Evolutionary conservation across 2,329 filamentous ascomycete species (phyloP).

Genomic region (Neopestalotiopsis rosae): DNA sequence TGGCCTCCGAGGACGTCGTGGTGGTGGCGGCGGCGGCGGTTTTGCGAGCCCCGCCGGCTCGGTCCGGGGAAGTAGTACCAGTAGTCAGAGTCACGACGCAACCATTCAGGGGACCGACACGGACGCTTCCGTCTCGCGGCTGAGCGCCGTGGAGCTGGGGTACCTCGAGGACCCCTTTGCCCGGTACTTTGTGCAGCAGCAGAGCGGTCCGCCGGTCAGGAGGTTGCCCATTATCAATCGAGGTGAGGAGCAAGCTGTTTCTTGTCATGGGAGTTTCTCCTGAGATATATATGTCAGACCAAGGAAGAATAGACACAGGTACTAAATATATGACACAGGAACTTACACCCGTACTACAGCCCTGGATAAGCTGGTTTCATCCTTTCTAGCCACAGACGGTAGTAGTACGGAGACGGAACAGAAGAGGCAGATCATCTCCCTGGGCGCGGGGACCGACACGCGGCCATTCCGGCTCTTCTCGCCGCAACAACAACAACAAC

Average conservation of each 20-base stretch:
- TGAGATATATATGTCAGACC: background rate
- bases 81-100: constrained; percentile 67
- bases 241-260: constrained; percentile 57
- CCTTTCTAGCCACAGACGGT: constrained; percentile 63
- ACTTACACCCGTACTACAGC: constrained; percentile 91
- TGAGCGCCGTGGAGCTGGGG: constrained; percentile 85
- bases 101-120: constrained; percentile 88
- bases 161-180: constrained; percentile 88
- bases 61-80: background rate
- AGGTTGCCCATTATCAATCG: constrained; percentile 92
- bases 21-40: constrained; percentile 28
- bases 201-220: constrained; percentile 56
- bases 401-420: constrained; percentile 25
- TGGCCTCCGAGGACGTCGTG: constrained; percentile 32
- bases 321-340: constrained; percentile 54
- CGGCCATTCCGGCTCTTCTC: constrained; percentile 78
- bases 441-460: constrained; percentile 94
- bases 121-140: constrained; percentile 85
- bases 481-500: constrained; percentile 42
- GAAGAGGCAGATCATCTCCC: constrained; percentile 80
- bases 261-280: too few relatives aligned
- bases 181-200: constrained; percentile 66
- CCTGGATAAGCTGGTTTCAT: constrained; percentile 77
- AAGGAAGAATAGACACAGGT: constrained; percentile 12
- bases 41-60: constrained; percentile 26